phyloP scores from a whole-genome alignment of 176 grass and related monocot species.

The Coix lacrymajobi region DNA sequence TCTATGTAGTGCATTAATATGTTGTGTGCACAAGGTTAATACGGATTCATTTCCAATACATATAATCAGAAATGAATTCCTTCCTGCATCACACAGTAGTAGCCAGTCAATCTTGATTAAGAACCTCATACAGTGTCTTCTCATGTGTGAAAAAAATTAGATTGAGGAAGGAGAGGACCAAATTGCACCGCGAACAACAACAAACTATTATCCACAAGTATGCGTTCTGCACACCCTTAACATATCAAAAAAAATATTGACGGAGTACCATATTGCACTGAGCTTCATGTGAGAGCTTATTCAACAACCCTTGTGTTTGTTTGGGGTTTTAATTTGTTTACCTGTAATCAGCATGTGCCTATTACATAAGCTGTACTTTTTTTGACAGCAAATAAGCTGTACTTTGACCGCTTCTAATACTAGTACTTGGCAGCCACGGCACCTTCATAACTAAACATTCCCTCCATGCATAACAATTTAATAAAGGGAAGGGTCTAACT shows the following conservation, averaged over 20 bases:
- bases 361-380: background rate
- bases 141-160: background rate
- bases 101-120: background rate
- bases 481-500: no score
- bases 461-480: no score
- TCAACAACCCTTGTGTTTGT: no score
- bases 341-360: background rate
- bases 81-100: background rate
- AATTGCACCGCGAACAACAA: background rate
- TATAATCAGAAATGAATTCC: background rate
- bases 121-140: no score
- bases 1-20: background rate
- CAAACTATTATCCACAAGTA: no score
- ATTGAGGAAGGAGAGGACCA: no score
- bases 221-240: no score
- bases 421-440: background rate
- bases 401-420: background rate
- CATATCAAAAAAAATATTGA: no score
- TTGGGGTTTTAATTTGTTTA: no score
- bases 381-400: no score
- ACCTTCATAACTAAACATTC: background rate
- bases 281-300: no score
- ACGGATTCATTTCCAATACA: background rate
- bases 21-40: background rate
- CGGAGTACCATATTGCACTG: no score